Evolutionary conservation across 179 eudicot species (phyloP).

Genomic region (Silene coronaria): DNA sequence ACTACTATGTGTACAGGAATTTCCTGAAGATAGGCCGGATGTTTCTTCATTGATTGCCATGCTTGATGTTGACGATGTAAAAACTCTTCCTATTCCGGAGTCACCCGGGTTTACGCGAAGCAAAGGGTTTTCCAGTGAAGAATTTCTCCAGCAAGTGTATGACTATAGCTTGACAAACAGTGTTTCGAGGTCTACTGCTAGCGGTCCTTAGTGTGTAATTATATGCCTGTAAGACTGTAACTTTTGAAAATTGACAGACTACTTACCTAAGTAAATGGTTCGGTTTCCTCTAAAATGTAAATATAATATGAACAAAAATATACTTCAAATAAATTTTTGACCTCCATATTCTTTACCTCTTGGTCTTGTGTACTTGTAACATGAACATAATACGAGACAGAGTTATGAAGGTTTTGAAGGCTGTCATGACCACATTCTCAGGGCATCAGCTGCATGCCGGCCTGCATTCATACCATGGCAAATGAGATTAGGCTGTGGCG

Average conservation of each 20-base stretch:
- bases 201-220: not conserved
- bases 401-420: not conserved
- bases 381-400: too few relatives aligned
- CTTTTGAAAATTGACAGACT: too few relatives aligned
- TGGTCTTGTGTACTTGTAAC: too few relatives aligned
- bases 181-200: not conserved
- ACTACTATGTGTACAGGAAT: conserved; percentile 44
- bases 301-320: too few relatives aligned
- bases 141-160: not conserved
- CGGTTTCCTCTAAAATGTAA: too few relatives aligned
- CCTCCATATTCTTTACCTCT: too few relatives aligned
- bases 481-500: not conserved
- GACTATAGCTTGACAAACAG: not conserved
- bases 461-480: not conserved
- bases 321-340: too few relatives aligned
- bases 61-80: conserved; percentile 33
- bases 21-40: conserved; percentile 39
- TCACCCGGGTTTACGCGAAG: conserved; percentile 40
- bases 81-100: conserved; percentile 33
- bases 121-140: not conserved
- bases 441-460: not conserved
- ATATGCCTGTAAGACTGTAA: too few relatives aligned
- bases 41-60: conserved; percentile 36
- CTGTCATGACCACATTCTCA: not conserved
- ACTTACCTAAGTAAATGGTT: too few relatives aligned